These are phyloP conservation scores for Aspergillus flavus DNA, from an alignment of 2,329 filamentous ascomycete genomes.

Conservation along the genomic window DNA sequence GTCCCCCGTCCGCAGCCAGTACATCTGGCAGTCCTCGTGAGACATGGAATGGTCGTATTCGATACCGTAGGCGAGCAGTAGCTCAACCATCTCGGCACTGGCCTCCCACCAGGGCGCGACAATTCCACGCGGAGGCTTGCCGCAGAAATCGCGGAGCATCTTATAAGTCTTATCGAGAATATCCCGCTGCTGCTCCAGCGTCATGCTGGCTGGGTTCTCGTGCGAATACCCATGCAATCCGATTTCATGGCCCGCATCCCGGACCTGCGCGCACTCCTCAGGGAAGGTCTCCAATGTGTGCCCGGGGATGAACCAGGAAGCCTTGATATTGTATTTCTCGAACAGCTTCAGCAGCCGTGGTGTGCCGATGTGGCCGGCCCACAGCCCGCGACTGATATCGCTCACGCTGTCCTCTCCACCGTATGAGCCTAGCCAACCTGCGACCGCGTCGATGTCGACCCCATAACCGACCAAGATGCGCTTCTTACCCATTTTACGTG, in stretches of 20 bases:
- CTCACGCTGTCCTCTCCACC: slow-evolving; percentile 71
- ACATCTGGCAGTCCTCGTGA: slow-evolving; percentile 50
- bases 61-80: slow-evolving; percentile 47
- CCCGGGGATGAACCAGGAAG: slow-evolving; percentile 67
- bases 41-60: slow-evolving; percentile 50
- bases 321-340: slow-evolving; percentile 71
- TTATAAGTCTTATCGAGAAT: slow-evolving; percentile 77
- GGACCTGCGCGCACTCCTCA: slow-evolving; percentile 63
- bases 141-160: slow-evolving; percentile 72
- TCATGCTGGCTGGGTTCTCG: slow-evolving; percentile 74
- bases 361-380: slow-evolving; percentile 68
- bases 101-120: slow-evolving; percentile 80
- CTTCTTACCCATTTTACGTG: slow-evolving; percentile 43
- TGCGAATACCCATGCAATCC: slow-evolving; percentile 74
- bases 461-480: slow-evolving; percentile 63
- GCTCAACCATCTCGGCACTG: slow-evolving; percentile 63
- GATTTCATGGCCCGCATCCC: slow-evolving; percentile 66
- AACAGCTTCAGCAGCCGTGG: slow-evolving; percentile 70
- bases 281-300: slow-evolving; percentile 68
- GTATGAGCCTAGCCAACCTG: slow-evolving; percentile 75
- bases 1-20: slow-evolving; percentile 48
- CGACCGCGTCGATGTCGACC: slow-evolving; percentile 75
- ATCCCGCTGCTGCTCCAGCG: slow-evolving; percentile 72
- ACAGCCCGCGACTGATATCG: slow-evolving; percentile 72
- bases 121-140: slow-evolving; percentile 72